phyloP scores from a whole-genome alignment of 768 basidiomycete genomes.

The Collybia sp. region DNA sequence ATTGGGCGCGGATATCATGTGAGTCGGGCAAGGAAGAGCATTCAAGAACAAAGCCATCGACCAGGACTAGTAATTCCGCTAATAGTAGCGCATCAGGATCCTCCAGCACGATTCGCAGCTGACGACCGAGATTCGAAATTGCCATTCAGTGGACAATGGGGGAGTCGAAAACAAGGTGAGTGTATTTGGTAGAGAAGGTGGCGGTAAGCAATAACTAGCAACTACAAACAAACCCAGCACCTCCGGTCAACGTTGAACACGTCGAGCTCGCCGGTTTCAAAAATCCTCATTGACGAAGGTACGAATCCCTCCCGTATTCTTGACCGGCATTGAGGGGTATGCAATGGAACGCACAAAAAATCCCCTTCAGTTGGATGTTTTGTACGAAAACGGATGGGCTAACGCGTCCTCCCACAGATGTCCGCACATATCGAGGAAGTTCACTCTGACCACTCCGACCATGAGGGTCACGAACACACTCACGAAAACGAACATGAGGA shows the following conservation, averaged over 20 bases:
- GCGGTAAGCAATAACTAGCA: constrained; percentile 24
- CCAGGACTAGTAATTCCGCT: constrained; percentile 39
- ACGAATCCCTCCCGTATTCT: constrained; percentile 8
- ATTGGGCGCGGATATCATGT: constrained; percentile 31
- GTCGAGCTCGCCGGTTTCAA: constrained; percentile 28
- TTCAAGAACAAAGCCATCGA: constrained; percentile 54
- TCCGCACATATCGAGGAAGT: constrained; percentile 84
- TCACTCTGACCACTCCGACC: constrained; percentile 73
- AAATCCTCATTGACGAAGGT: constrained; percentile 22
- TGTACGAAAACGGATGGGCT: constrained; percentile 21
- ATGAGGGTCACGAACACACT: constrained; percentile 50
- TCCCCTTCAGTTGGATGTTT: constrained; percentile 25
- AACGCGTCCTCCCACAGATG: constrained; percentile 45
- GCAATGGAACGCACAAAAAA: background rate
- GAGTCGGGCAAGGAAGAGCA: constrained; percentile 40
- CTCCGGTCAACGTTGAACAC: constrained; percentile 29
- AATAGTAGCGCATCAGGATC: constrained; percentile 46
- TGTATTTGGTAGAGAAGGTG: constrained; percentile 12
- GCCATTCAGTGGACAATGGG: constrained; percentile 16
- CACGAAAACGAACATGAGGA: constrained; percentile 60
- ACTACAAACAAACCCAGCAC: constrained; percentile 20
- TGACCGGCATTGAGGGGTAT: background rate
- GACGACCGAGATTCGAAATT: constrained; percentile 38
- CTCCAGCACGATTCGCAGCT: constrained; percentile 56
- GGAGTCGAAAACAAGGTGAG: constrained; percentile 1